Conservation (phyloP, 805 yeast genomes). For the Myxozyma geophila region DNA sequence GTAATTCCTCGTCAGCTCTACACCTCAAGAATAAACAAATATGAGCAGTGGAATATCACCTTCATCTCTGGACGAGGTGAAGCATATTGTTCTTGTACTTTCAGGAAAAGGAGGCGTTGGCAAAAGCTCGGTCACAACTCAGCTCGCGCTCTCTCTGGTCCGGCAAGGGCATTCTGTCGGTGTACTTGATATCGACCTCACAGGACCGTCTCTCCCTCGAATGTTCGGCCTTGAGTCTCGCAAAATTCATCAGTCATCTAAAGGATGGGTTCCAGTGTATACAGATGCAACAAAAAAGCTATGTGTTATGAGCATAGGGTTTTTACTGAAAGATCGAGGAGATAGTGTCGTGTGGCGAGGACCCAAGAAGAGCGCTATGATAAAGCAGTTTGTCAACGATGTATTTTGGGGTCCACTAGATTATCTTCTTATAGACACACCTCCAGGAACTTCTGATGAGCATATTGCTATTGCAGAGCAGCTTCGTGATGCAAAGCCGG, state of each 20-base stretch:
- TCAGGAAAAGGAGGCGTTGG: conserved; percentile 99
- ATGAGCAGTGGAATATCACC: conserved; percentile 9
- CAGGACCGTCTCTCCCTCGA: conserved; percentile 95
- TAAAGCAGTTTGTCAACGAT: conserved; percentile 86
- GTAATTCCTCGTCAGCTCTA: background rate
- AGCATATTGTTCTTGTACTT: conserved; percentile 78
- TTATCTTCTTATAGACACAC: conserved; percentile 89
- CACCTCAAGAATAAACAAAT: background rate
- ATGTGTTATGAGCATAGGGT: conserved; percentile 85
- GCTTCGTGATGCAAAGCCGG: conserved; percentile 66
- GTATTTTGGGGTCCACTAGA: conserved; percentile 85
- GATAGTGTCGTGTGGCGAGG: conserved; percentile 98
- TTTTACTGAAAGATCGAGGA: conserved; percentile 79
- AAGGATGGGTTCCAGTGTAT: conserved; percentile 93
- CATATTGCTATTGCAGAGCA: conserved; percentile 97
- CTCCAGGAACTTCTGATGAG: conserved; percentile 98
- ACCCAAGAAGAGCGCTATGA: conserved; percentile 97
- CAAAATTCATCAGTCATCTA: conserved; percentile 77
- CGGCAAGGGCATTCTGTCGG: conserved; percentile 82
- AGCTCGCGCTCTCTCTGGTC: conserved; percentile 81
- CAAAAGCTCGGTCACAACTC: conserved; percentile 93
- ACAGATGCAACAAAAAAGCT: conserved; percentile 52
- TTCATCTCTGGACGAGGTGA: conserved; percentile 54
- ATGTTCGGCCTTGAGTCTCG: conserved; percentile 88
- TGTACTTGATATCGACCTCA: conserved; percentile 89